Base-by-base conservation (phyloP, 2,329 filamentous ascomycete species). In the Trichoderma citrinoviride region DNA sequence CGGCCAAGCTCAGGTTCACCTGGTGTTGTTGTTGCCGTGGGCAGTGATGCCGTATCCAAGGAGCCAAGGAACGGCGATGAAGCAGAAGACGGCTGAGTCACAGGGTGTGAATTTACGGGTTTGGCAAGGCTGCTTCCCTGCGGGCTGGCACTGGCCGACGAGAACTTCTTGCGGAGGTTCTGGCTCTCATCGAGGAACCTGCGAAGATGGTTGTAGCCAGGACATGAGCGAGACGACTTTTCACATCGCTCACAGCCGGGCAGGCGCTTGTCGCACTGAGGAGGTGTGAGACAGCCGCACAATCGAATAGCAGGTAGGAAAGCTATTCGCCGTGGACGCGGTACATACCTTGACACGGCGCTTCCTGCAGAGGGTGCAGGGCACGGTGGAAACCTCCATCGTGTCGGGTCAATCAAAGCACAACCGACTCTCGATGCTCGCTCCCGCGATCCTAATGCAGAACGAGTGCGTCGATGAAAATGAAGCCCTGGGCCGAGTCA, bases 161-260 rank as follows among this genome's bases (percentile, higher is more conserved):
- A 49, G 33, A 66, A 66, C 61, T 68, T 68, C 53, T 64, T 63
- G 3, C 67, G 66, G 15, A 68, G 57, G 19, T 61, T 65, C 56
- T 66, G 60, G 53, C 67, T 64, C 58, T 69, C 60, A 47, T 69
- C 67, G 3, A 66, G 65, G 55, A 69, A 69, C 19, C 56, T 65
- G 37, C 67, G 66, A 19, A 66, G 62, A n/a, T 65, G 66, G 29
- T 68, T 69, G 55, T 69, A 69, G 54, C 67, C 67, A 43, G 67
- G 66, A 43, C 67, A 69, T 29, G 64, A 56, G 21, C 66, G 67
- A 21, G 56, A 54, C 12, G 64, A 65, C 40, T 69, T 69, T 58
- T 69, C 67, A 27, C 67, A 69, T 1, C 67, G 64, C 27, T 25
- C 54, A 53, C 66, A 69, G 46, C 66, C 67, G 4, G 66, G 67